Evolutionary conservation across 495 filamentous ascomycete genomes (phyloP).

Genomic region (Daldinia grandis): DNA sequence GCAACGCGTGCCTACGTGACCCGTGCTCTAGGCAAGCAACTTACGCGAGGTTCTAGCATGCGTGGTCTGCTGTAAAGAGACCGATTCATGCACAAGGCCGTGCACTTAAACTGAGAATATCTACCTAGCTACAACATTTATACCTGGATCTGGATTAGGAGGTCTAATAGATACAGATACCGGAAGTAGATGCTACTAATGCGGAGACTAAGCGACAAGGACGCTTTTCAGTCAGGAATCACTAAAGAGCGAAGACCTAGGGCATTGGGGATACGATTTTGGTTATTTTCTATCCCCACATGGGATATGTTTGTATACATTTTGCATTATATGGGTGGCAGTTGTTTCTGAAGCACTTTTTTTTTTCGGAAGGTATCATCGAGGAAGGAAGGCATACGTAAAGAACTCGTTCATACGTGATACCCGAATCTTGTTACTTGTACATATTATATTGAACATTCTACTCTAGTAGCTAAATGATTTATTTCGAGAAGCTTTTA

Average conservation of each 20-base stretch:
- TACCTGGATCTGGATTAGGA: neutral
- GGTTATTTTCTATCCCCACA: neutral
- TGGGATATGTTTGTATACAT: neutral
- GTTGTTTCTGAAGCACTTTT: conserved; percentile 5
- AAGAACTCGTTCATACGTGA: conserved; percentile 24
- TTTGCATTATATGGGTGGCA: conserved; percentile 21
- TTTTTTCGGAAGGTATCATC: conserved; percentile 13
- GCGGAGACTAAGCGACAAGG: neutral
- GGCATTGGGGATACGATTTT: neutral
- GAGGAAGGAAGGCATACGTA: conserved; percentile 19
- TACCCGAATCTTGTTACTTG: conserved; percentile 27
- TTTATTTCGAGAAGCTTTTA: neutral
- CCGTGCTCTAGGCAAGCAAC: neutral
- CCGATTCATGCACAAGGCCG: neutral
- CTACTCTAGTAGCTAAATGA: neutral
- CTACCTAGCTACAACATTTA: neutral
- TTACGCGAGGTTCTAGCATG: neutral
- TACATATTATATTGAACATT: conserved; percentile 6
- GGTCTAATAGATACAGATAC: neutral
- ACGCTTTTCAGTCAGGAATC: neutral
- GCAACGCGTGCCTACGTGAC: neutral
- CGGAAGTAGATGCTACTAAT: neutral
- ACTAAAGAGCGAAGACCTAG: neutral
- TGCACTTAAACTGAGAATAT: neutral
- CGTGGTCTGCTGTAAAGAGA: neutral